Percentiles rank a stretch among this genome's conserved stretches.
phyloP scores from a whole-genome alignment of 495 filamentous ascomycete species.

The Neurospora sp. region DNA sequence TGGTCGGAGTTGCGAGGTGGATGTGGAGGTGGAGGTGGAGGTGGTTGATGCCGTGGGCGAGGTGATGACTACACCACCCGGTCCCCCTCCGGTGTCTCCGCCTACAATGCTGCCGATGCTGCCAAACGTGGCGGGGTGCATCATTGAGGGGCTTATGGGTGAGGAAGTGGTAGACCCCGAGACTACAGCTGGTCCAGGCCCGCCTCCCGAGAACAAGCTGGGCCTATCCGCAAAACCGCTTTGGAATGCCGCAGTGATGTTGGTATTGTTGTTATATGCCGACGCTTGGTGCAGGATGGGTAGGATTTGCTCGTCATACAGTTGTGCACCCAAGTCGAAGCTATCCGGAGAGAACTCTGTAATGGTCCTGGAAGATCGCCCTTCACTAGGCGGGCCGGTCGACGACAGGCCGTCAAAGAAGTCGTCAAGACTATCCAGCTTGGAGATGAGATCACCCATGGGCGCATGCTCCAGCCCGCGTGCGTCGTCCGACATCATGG shows the following conservation, averaged over 20 bases:
- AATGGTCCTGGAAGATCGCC: slow-evolving; percentile 51
- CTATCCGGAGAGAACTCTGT: slow-evolving; percentile 50
- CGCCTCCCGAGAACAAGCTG: slow-evolving; percentile 36
- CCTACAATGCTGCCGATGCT: slow-evolving; percentile 14
- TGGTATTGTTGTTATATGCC: slow-evolving; percentile 28
- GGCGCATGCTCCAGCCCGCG: slow-evolving; percentile 46
- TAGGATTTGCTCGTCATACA: slow-evolving; percentile 90
- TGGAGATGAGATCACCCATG: slow-evolving; percentile 78
- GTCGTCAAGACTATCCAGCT: slow-evolving; percentile 87
- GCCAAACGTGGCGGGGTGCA: background rate
- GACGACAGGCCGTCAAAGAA: slow-evolving; percentile 66
- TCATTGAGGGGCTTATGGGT: background rate
- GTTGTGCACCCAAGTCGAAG: slow-evolving; percentile 67
- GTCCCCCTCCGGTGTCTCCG: slow-evolving; percentile 44
- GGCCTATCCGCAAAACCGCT: slow-evolving; percentile 73
- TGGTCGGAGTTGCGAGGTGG: background rate
- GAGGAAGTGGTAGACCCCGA: background rate
- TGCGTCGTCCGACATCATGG: slow-evolving; percentile 84
- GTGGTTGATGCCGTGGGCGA: slow-evolving; percentile 4
- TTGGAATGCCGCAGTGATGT: slow-evolving; percentile 58
- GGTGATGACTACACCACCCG: background rate
- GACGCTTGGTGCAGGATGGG: slow-evolving; percentile 73
- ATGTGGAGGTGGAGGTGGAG: slow-evolving; percentile 3
- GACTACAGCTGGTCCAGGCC: slow-evolving; percentile 7
- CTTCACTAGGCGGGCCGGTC: slow-evolving; percentile 43